Base-by-base conservation (phyloP, 1,139 yeast species). In the Kodamaea fungicola region DNA sequence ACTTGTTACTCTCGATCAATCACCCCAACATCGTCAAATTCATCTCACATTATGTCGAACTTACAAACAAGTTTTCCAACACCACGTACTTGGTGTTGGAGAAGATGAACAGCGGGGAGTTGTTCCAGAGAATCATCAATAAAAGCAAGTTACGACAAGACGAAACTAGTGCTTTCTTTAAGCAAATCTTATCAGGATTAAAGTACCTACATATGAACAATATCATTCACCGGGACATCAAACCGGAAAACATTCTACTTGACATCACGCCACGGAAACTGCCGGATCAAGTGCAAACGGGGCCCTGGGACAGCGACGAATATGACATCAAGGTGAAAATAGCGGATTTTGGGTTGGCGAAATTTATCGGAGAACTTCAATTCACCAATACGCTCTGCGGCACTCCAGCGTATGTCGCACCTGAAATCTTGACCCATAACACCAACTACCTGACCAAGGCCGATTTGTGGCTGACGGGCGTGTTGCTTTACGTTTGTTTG, bases 181-280 rank as follows among this genome's bases (percentile, higher is more conserved):
- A 57, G 30, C 94, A 84, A 50, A 57, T 84, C 21, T 56, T 84
- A n/a, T 53, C 70, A 2, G 94, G 92, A 0, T 55, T 84, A 24
- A 56, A 61, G 29, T 82, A 83, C 53, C 58, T 87, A 30, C 96
- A 88, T 54, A 66, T 71, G 2, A 74, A 72, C 35, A 88, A 92
- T 36, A 83, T 88, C 30, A 90, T 94, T 4, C 96, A 88, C 62
- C 60, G 96, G 44, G 94, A 88, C 55, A 84, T 89, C 41, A 88
- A 88, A 54, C 96, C 96, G 0, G 96, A 88, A 52, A 88, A 88
- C 53, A 78, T 88, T n/a, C 65, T 89, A 25, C 63, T 89, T 12
- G 96, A 88, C 53, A 78, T 83, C 12, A 68, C 67, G 0, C 79
- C 74, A 7, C 61, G 76, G 33, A 49, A 55, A 0, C 49, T 63